A percentile compares a stretch with the other conserved stretches of the same genome.
Conservation (phyloP, 2,329 filamentous ascomycete genomes). For the Balansia obtecta region DNA sequence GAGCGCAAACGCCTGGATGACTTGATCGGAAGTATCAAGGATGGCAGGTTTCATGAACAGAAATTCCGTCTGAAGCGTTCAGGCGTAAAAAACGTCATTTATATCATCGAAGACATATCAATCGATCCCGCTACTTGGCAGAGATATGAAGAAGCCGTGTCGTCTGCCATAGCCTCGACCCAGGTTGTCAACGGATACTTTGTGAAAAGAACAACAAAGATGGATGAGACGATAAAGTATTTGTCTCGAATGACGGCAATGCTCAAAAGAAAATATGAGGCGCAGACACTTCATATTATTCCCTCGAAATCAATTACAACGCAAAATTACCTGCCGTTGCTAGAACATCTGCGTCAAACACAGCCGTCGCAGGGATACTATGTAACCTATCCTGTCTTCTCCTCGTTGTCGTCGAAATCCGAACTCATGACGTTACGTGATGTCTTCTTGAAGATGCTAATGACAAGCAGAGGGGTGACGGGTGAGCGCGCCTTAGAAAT, state of each 20-base stretch:
- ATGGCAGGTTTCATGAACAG: slow-evolving; percentile 72
- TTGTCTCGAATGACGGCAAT: slow-evolving; percentile 59
- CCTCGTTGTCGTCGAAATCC: slow-evolving; percentile 61
- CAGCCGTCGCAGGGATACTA: slow-evolving; percentile 41
- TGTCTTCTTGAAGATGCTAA: slow-evolving; percentile 72
- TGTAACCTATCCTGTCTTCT: slow-evolving; percentile 60
- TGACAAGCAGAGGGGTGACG: slow-evolving; percentile 65
- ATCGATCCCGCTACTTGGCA: slow-evolving; percentile 41
- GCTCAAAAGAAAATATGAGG: slow-evolving; percentile 53
- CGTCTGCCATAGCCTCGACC: slow-evolving; percentile 62
- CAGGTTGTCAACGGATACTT: slow-evolving; percentile 73
- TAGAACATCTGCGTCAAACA: slow-evolving; percentile 44
- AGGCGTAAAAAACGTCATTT: slow-evolving; percentile 65
- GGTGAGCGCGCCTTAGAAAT: slow-evolving; percentile 72
- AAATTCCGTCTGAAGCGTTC: slow-evolving; percentile 66
- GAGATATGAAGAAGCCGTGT: slow-evolving; percentile 53
- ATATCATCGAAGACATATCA: slow-evolving; percentile 63
- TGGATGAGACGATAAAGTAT: slow-evolving; percentile 70
- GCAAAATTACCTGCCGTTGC: slow-evolving; percentile 51
- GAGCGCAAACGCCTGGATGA: slow-evolving; percentile 75
- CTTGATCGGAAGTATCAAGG: slow-evolving; percentile 67
- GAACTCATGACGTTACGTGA: slow-evolving; percentile 62
- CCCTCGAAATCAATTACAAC: slow-evolving; percentile 51
- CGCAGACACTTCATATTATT: slow-evolving; percentile 45
- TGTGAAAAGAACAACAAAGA: slow-evolving; percentile 59